phyloP scores from a whole-genome alignment of 2,329 filamentous ascomycete genomes.

The Dissoconium aciculare region DNA sequence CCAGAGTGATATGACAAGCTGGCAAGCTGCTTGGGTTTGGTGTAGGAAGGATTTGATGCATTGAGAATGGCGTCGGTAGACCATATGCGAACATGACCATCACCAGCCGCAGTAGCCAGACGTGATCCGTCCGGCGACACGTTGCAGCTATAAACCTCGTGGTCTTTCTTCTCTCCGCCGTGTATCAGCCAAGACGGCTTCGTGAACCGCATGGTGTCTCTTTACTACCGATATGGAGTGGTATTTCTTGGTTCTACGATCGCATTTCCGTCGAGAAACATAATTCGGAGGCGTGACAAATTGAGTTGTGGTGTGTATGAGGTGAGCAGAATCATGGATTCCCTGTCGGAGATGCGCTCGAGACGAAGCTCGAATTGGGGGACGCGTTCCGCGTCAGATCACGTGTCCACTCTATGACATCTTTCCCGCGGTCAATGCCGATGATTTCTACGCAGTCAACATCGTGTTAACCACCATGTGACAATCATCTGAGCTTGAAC shows the following conservation, averaged over 20 bases:
- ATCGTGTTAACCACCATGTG: no score
- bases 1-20: conserved; percentile 98
- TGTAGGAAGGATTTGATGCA: conserved; percentile 54
- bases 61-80: conserved; percentile 87
- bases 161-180: conserved; percentile 93
- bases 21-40: conserved; percentile 78
- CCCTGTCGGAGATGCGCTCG: no score
- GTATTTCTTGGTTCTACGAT: no score
- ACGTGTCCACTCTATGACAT: no score
- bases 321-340: no score
- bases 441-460: no score
- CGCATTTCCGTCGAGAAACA: no score
- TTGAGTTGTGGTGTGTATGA: no score
- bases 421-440: no score
- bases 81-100: conserved; percentile 96
- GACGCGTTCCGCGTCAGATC: background rate
- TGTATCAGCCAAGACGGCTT: conserved; percentile 95
- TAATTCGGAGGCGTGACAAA: no score
- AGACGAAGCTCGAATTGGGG: no score
- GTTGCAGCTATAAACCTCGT: conserved; percentile 96
- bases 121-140: conserved; percentile 87
- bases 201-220: conserved; percentile 51
- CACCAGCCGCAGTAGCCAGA: conserved; percentile 86
- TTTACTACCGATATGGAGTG: no score
- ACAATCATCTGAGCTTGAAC: background rate